Base-by-base conservation (phyloP, 352 stramenopile genomes). In the Aphanomyces cochlioides region DNA sequence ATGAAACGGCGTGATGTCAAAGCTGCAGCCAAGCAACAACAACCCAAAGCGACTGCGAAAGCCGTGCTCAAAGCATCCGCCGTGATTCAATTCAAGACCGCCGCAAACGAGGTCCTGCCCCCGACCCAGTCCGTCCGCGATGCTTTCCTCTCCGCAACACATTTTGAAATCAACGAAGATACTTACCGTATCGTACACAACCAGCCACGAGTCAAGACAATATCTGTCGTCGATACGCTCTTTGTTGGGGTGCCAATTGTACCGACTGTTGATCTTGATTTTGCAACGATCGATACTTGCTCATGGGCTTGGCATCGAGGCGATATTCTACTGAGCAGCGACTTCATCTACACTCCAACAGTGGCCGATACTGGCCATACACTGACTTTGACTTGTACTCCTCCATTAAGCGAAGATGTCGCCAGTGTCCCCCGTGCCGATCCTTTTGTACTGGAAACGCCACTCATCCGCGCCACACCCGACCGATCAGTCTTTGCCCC, bases 221-320 rank as follows among this genome's bases (percentile, higher is more conserved):
- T 92, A 4, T 64, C 90, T 7, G 75, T 45, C 39, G 28, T 47
- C 6, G 64, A 41, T 19, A 40, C 10, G 5, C 54, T 48, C 38
- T 41, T 70, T 10, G 21, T 66, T 15, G 81, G 77, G 3, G 80
- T 88, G 8, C 69, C 83, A 13, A 57, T 89, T 3, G 53, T 79
- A 19, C 85, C 85, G 7, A 40, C 88, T 7, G 70, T 77, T 0
- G 67, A 85, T 39, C 83, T 83, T 7, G 76, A 91, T 45, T 93
- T 90, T 72, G 92, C 83, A 58, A 65, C 61, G 15, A 73, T 77
- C 0, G 78, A 89, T 19, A 80, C 90, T 13, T 93, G 85, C 56
- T 64, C 34, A 2, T 93, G 85, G 85, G 65, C 61, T 8, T 93
- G 85, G 85, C 78, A 78, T 74, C 81, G 77, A 17, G 50, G 89